These are phyloP conservation scores for Phytophthora sansomeana DNA, from an alignment of 352 stramenopile genomes.

Conservation along the genomic window DNA sequence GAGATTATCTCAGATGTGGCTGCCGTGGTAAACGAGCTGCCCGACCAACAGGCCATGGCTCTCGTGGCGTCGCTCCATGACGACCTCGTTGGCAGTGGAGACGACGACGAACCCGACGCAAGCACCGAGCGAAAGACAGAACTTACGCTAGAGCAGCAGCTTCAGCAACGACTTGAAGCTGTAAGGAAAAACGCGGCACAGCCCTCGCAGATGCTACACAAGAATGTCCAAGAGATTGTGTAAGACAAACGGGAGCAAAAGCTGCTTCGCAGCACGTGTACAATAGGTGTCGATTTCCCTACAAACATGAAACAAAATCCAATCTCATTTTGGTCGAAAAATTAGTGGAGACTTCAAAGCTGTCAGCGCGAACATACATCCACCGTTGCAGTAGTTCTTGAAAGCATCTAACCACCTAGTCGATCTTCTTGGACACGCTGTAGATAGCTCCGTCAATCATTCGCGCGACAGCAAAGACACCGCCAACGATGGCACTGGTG, in stretches of 20 bases:
- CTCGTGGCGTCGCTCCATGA: slow-evolving; percentile 59
- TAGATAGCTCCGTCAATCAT: slow-evolving; percentile 91
- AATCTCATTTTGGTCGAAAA: slow-evolving; percentile 26
- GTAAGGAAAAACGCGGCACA: slow-evolving; percentile 37
- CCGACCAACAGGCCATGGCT: slow-evolving; percentile 58
- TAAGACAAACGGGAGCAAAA: slow-evolving; percentile 28
- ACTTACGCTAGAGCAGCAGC: slow-evolving; percentile 32
- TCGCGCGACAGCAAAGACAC: slow-evolving; percentile 86
- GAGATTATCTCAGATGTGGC: slow-evolving; percentile 74
- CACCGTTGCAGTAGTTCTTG: background rate
- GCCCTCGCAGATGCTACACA: background rate
- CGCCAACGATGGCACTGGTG: slow-evolving; percentile 88
- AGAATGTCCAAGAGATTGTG: slow-evolving; percentile 33
- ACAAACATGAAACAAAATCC: slow-evolving; percentile 31
- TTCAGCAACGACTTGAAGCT: slow-evolving; percentile 38
- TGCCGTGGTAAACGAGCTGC: slow-evolving; percentile 61
- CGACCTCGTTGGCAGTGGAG: slow-evolving; percentile 47
- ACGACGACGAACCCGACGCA: slow-evolving; percentile 25
- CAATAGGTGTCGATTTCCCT: slow-evolving; percentile 26
- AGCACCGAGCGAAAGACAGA: slow-evolving; percentile 16
- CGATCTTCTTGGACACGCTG: slow-evolving; percentile 90
- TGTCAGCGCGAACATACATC: slow-evolving; percentile 5
- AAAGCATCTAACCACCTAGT: slow-evolving; percentile 49
- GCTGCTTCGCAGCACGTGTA: slow-evolving; percentile 32
- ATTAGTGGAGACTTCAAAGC: slow-evolving; percentile 25